Evolutionary conservation across 176 grass and related monocot genomes (phyloP), one percentile per base, ranked within the genome.

Genomic region (Avena insularis): DNA sequence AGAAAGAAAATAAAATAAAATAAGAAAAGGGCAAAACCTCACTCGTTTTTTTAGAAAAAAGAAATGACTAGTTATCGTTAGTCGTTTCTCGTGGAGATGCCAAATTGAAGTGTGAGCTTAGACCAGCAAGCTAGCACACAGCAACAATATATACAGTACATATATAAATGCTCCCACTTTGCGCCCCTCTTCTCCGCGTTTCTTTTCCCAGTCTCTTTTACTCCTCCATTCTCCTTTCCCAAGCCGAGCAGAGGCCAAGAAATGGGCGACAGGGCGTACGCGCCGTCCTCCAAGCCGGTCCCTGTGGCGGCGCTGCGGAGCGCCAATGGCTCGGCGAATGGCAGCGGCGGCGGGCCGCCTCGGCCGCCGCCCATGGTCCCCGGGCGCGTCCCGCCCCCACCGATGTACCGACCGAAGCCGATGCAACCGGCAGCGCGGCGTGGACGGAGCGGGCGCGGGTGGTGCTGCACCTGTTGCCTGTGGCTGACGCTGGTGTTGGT

Each of bases 181-280:
- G 65, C 78, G 14, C 31, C 62, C 29, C 4, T 81, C 77, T 55
- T 81, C 90, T 91, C 62, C 77, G 69, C 69, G 80, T 82, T 58
- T 72, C 62, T n/a, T 49, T n/a, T 36, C 69, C 16, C 71, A 51
- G 48, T 43, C 78, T 69, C 61, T 70, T 69, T 59, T 33, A 47
- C 75, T 85, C 61, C 20, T 38, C 43, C 20, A 31, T 56, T 19
- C 14, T 53, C 21, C 51, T 46, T n/a, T 5, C n/a, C 76, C 61
- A 49, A 21, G 48, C 23, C 49, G 13, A 66, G 48, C 79, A 43
- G 46, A 61, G 62, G 5, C 60, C 8, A 29, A 12, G 71, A 60
- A 83, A 97, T 97, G 94, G 94, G 92, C 65, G 94, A 97, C 87
- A 80, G 90, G 79, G 85, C 88, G 69, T 97, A 97, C 92, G 88